Base-by-base conservation (phyloP, 805 yeast species). In the Sugiyamaella americana region DNA sequence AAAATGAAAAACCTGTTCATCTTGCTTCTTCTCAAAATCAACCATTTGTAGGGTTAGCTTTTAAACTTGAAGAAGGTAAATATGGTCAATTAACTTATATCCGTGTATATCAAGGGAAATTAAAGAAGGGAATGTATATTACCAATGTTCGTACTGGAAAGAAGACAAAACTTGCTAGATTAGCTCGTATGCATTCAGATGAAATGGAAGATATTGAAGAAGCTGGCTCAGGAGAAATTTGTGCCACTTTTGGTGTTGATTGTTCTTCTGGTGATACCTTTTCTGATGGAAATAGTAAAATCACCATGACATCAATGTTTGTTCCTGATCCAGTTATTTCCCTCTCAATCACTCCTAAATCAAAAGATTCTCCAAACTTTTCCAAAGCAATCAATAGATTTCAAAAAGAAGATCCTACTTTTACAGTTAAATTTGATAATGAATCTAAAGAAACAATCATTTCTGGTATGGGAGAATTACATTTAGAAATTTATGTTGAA, bases 291-390 rank as follows among this genome's bases (percentile, higher is more conserved):
- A 73, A 75, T 11, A 72, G 80, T 46, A 74, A 80, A 58, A 82
- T 85, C 58, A 82, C 98, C 46, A 91, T 93, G 98, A 80, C 94
- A 47, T 87, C 97, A 3, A 93, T 93, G 98, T 93, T 75, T 69
- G 98, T 93, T 52, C 99, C 99, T 4, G 99, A 93, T 66, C 96
- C 99, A 1, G 99, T 93, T 53, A 91, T 93, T 44, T 93, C 98
- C 4, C 73, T 93, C 49, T 83, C 96, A 16, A 84, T 93, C 59
- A 74, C 80, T 32, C 98, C 99, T 46, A 84, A 84, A 64, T 72
- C 88, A 35, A 87, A 84, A 61, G 98, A 93, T 64, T 75, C 82
- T 17, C 78, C 86, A 48, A 87, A 88, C 65, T 93, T 93, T 65
- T 88, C 98, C 26, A 93, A 91, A 68, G 99, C 99, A 45, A 80